A percentile compares a stretch with the other conserved stretches of the same genome.
phyloP scores from a whole-genome alignment of 805 yeast species.

The Cyberlindnera mycetangii region DNA sequence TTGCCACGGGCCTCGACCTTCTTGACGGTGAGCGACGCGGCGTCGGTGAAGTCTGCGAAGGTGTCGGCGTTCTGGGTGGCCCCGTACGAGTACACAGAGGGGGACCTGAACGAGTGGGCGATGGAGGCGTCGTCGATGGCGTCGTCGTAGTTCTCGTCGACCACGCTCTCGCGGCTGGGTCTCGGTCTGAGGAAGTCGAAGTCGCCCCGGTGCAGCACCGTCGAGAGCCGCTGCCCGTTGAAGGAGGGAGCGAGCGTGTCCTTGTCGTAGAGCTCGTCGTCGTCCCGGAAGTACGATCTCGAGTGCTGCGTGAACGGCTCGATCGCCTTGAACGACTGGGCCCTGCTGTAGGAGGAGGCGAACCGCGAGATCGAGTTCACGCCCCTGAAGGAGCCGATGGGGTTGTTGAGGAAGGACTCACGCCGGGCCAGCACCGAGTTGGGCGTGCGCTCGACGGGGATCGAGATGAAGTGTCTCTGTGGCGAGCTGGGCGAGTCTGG shows the following conservation, averaged over 20 bases:
- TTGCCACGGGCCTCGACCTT: slow-evolving; percentile 75
- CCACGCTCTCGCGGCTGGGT: slow-evolving; percentile 18
- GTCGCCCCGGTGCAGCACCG: slow-evolving; percentile 36
- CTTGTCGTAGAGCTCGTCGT: slow-evolving; percentile 68
- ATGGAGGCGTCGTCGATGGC: slow-evolving; percentile 39
- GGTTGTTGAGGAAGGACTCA: slow-evolving; percentile 40
- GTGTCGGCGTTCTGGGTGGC: slow-evolving; percentile 32
- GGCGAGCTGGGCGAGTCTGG: slow-evolving; percentile 9
- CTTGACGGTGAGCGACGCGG: slow-evolving; percentile 53
- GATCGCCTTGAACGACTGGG: slow-evolving; percentile 66
- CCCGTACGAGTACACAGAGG: slow-evolving; percentile 31
- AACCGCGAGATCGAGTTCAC: slow-evolving; percentile 70
- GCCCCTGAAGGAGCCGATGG: slow-evolving; percentile 60
- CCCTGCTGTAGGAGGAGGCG: slow-evolving; percentile 76
- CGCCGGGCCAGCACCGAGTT: slow-evolving; percentile 30
- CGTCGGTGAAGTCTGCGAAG: slow-evolving; percentile 43
- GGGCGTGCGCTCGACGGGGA: slow-evolving; percentile 19
- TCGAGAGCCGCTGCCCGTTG: slow-evolving; percentile 62
- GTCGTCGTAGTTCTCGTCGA: slow-evolving; percentile 32
- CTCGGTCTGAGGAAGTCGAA: slow-evolving; percentile 27
- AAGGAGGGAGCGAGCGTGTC: slow-evolving; percentile 62
- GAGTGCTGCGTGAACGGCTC: slow-evolving; percentile 39
- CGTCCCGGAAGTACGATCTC: slow-evolving; percentile 61
- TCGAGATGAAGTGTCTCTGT: slow-evolving; percentile 14
- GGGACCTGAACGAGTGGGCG: slow-evolving; percentile 28